Percentiles rank a stretch among this genome's conserved stretches.
Conservation (phyloP, 1,139 yeast species). For the Kurtzmaniella quercitrusa region DNA sequence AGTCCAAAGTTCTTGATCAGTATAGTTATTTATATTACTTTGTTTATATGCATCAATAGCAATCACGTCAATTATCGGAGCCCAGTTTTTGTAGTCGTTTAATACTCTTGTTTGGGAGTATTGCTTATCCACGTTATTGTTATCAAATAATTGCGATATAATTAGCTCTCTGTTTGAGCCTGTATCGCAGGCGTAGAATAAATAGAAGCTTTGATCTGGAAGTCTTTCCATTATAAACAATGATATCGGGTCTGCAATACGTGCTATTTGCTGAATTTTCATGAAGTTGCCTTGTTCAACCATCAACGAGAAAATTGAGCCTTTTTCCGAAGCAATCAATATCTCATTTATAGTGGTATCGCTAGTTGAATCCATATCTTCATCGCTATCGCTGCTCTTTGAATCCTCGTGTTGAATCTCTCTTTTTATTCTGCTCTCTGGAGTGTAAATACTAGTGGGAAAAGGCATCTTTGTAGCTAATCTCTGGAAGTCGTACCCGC, state of each 20-base stretch:
- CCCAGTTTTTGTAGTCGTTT: constrained; percentile 42
- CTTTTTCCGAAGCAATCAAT: constrained; percentile 38
- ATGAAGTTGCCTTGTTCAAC: constrained; percentile 12
- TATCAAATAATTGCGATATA: constrained; percentile 13
- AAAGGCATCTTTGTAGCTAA: constrained; percentile 20
- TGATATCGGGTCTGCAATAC: constrained; percentile 30
- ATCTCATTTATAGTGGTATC: constrained; percentile 25
- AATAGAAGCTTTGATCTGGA: constrained; percentile 14
- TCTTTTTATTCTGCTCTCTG: constrained; percentile 16
- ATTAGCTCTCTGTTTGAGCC: constrained; percentile 31
- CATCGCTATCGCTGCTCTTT: background rate
- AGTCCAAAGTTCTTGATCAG: constrained; percentile 43
- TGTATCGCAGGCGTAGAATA: constrained; percentile 30
- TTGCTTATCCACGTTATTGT: constrained; percentile 7
- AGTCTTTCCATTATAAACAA: constrained; percentile 25
- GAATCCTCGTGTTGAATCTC: background rate
- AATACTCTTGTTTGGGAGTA: constrained; percentile 12
- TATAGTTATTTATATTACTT: constrained; percentile 14
- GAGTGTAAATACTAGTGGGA: constrained; percentile 35
- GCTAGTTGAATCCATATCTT: constrained; percentile 4
- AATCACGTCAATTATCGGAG: constrained; percentile 43
- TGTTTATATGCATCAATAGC: constrained; percentile 26
- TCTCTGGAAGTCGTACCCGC: constrained; percentile 32
- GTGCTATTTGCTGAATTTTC: constrained; percentile 17
- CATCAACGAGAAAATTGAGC: constrained; percentile 32